Base-by-base conservation (phyloP, 768 basidiomycete genomes). In the Pluteus cervinus region DNA sequence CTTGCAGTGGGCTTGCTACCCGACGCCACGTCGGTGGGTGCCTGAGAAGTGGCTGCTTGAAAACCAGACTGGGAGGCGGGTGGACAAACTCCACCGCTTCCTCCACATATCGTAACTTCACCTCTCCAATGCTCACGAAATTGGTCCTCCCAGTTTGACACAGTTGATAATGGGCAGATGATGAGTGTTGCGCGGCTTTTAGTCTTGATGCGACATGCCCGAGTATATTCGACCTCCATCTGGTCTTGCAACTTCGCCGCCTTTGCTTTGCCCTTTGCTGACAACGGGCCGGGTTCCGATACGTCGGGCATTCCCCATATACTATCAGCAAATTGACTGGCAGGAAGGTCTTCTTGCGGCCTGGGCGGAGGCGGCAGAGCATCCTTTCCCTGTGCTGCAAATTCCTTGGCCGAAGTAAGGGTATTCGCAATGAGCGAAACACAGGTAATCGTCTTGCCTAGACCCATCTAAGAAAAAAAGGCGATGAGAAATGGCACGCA, bases 131-230 rank as follows among this genome's bases (percentile, higher is more conserved):
- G 96, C 55, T 99, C 96, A 41, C 85, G 78, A 53, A 99, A 90
- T 59, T 99, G 96, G 40, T 94, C 90, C 63, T 99, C 96, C 96
- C 96, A 99, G 53, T 98, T 98, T 33, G 88, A 80, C 2, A 99
- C 91, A 4, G 96, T 99, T 8, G 90, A 92, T 24, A 99, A 70
- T 5, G 96, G 96, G 51, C 96, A 98, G 20, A 99, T 75, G 50
- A 99, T 89, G n/a, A 99, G 65, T 5, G 96, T 97, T 14, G 86
- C 96, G 23, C 91, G 79, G 50, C 85, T 88, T 48, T 79, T 83
- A 24, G 71, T 66, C 59, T 89, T 92, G 52, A 94, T 81, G 23
- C 85, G 76, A 47, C 79, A 81, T 11, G 73, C 73, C 35, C 91
- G 72, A 4, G 67, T 63, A 48, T 81, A 81, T 33, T 79, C 78